Percentiles rank a stretch among this genome's conserved stretches.
Evolutionary conservation across 495 filamentous ascomycete genomes (phyloP).

Genomic region (Penicillium steckii): DNA sequence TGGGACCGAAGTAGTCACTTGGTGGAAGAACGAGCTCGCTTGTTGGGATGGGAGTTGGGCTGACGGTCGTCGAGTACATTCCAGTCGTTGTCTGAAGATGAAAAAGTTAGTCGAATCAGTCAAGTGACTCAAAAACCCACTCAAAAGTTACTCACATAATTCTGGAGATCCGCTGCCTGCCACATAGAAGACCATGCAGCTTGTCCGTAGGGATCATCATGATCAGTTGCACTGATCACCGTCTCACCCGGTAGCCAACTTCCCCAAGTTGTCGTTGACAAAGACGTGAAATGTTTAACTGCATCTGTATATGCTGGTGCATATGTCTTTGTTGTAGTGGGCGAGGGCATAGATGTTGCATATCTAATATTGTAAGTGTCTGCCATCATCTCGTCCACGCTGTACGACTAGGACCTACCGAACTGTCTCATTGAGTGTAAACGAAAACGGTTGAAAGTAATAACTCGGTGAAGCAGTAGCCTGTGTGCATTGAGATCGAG

Average conservation of each 20-base stretch:
- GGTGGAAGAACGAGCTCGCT: conserved; percentile 37
- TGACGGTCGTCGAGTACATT: conserved; percentile 32
- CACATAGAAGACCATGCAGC: conserved; percentile 36
- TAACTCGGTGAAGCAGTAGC: conserved; percentile 13
- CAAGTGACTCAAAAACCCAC: too few relatives aligned
- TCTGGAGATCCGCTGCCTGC: conserved; percentile 22
- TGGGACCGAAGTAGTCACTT: conserved; percentile 26
- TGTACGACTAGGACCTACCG: conserved; percentile 19
- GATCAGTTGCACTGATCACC: conserved; percentile 26
- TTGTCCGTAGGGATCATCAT: conserved; percentile 30
- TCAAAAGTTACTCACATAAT: conserved; percentile 29
- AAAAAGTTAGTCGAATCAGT: background rate
- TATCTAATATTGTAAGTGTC: conserved; percentile 8
- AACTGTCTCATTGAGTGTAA: conserved; percentile 23
- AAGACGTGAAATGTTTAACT: conserved; percentile 13
- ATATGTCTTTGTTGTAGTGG: conserved; percentile 22
- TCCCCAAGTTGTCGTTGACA: conserved; percentile 31
- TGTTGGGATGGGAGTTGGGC: conserved; percentile 32
- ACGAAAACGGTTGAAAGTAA: conserved; percentile 25
- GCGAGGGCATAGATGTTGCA: conserved; percentile 27
- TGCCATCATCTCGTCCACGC: background rate
- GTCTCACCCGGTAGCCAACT: conserved; percentile 30
- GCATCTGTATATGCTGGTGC: conserved; percentile 20
- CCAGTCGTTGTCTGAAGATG: conserved; percentile 22
- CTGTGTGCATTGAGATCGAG: conserved; percentile 25